phyloP scores from a whole-genome alignment of 139 green algal genomes.

The Haematococcus lacustris region DNA sequence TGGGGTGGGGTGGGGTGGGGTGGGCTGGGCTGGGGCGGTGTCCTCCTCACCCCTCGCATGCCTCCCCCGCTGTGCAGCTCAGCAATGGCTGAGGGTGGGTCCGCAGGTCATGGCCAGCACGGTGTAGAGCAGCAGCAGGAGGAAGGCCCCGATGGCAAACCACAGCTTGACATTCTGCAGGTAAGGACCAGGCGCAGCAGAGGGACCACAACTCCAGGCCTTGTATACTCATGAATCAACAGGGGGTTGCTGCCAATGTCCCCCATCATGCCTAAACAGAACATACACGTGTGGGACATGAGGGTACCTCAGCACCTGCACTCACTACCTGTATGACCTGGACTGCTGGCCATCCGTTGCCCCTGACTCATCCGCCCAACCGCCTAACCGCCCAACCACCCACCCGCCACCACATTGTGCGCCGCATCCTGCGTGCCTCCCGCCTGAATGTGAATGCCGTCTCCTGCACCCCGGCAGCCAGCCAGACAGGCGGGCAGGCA shows the following conservation, averaged over 20 bases:
- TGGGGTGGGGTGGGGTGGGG: no score
- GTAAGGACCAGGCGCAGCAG: background rate
- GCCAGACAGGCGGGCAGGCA: no score
- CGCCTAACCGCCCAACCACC: constrained; percentile 1
- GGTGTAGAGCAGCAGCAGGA: constrained; percentile 49
- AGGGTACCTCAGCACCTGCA: background rate
- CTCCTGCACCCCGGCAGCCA: no score
- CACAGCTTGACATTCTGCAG: constrained; percentile 53
- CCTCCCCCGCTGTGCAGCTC: background rate
- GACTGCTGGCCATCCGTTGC: background rate
- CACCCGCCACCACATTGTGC: constrained; percentile 70
- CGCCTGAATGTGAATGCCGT: constrained; percentile 76
- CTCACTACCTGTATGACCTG: background rate
- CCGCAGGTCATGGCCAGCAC: constrained; percentile 51
- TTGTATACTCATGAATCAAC: background rate
- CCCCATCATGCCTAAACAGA: background rate
- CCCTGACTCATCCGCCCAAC: constrained; percentile 1
- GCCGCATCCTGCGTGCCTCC: constrained; percentile 52
- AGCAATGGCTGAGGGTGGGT: constrained; percentile 37
- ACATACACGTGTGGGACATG: background rate
- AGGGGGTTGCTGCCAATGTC: background rate
- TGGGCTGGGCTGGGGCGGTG: no score
- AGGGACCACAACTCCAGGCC: background rate
- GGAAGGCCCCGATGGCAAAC: constrained; percentile 17
- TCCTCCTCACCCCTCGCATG: no score